Evolutionary conservation across 441 rosid species (phyloP), one percentile per base, ranked within the genome.

Genomic region (Codiaeum variegatum): DNA sequence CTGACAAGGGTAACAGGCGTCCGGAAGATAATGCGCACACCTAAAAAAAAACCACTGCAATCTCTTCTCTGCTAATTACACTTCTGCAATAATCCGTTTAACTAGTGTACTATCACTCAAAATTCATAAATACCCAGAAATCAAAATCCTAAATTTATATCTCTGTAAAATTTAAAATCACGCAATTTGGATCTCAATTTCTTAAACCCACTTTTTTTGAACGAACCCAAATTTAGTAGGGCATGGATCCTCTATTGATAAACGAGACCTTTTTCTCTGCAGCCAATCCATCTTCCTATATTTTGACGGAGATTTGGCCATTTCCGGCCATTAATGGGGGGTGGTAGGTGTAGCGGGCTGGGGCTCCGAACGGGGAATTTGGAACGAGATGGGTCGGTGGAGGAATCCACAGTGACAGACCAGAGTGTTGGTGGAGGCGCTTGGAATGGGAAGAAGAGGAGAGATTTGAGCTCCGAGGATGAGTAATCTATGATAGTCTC

Each of bases 291-390:
- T 85, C 89, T 24, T 85, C 93, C 72, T 89, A 91, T 81, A 72
- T 83, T 75, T 82, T 94, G 75, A 80, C 91, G 13, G 96, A 85
- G 91, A 88, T 92, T 83, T 94, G 95, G 98, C 91, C 91, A 5
- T 85, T 83, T 70, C 77, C 84, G 29, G 75, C 81, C 8, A 9
- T 42, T 63, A 42, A 64, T 59, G 70, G 74, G 74, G 21, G 88
- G 44, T 9, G 80, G 77, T 21, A 78, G 75, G 3, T 19, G 71
- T 28, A 84, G 79, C 70, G 87, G 88, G 11, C 73, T 82, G 73
- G 95, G 91, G 23, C 82, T 83, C 70, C 88, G 89, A 60, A 75
- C 86, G 76, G 88, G 86, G 67, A 80, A 81, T 74, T 71, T 90
- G 66, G 91, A 87, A 36, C 79, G 83, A 73, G 93, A 85, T 72